Conservation (phyloP, 2,329 filamentous ascomycete species). For the Pyrenophora graminea region DNA sequence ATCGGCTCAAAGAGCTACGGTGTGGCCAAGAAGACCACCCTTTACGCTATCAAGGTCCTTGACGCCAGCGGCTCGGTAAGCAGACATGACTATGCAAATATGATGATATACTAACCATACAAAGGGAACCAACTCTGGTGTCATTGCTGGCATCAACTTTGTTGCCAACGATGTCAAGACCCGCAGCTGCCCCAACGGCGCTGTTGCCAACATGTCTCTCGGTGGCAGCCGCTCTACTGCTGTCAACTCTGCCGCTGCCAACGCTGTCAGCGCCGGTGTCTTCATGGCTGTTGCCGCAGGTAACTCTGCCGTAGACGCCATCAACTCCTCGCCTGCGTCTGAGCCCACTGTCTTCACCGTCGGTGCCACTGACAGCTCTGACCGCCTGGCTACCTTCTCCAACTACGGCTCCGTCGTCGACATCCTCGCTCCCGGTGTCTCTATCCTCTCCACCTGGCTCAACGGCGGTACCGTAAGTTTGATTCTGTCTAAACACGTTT, state of each 20-base stretch:
- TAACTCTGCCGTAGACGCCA: slow-evolving; percentile 42
- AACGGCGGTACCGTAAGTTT: slow-evolving; percentile 44
- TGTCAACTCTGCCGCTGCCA: slow-evolving; percentile 46
- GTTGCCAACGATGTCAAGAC: slow-evolving; percentile 41
- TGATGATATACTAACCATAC: slow-evolving; percentile 9
- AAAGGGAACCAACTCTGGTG: slow-evolving; percentile 48
- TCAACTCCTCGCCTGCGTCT: slow-evolving; percentile 45
- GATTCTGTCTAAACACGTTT: background rate
- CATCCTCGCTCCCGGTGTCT: slow-evolving; percentile 48
- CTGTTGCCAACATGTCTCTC: slow-evolving; percentile 48
- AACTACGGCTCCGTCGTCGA: slow-evolving; percentile 49
- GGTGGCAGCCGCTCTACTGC: slow-evolving; percentile 45
- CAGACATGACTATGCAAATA: slow-evolving; percentile 7
- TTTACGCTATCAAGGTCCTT: slow-evolving; percentile 50
- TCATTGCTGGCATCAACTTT: slow-evolving; percentile 48
- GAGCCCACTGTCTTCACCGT: slow-evolving; percentile 47
- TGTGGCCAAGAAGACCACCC: slow-evolving; percentile 46
- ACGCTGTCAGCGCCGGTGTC: slow-evolving; percentile 43
- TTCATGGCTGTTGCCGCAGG: slow-evolving; percentile 50
- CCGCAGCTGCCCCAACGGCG: slow-evolving; percentile 42
- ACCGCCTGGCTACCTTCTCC: slow-evolving; percentile 44
- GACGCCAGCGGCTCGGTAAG: slow-evolving; percentile 41
- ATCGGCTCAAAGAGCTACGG: slow-evolving; percentile 46
- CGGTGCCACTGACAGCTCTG: slow-evolving; percentile 46
- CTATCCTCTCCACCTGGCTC: slow-evolving; percentile 54